Conservation (phyloP, 2,329 filamentous ascomycete species). For the Colletotrichum scovillei region DNA sequence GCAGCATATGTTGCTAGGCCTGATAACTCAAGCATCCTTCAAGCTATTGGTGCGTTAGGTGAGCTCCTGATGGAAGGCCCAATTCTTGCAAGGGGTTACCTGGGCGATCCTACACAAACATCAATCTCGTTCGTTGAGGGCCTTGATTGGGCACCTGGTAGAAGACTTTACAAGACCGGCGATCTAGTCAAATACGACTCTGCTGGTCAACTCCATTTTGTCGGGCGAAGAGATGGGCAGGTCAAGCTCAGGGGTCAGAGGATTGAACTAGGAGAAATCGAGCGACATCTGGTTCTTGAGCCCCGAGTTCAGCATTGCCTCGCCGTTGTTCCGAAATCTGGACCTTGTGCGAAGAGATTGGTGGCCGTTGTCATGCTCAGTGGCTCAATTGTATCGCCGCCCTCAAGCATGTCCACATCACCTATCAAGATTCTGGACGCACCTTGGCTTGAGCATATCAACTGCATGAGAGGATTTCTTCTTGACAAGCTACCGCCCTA, state of each 20-base stretch:
- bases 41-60: constrained; percentile 34
- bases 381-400: no score
- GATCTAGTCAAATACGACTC: constrained; percentile 83
- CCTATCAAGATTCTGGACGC: not conserved
- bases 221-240: constrained; percentile 81
- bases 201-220: constrained; percentile 79
- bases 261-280: constrained; percentile 83
- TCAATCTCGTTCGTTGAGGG: constrained; percentile 76
- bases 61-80: constrained; percentile 40
- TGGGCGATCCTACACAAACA: constrained; percentile 73
- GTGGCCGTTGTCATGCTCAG: not conserved
- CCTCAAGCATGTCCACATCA: not conserved
- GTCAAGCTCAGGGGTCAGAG: constrained; percentile 84
- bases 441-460: constrained; percentile 3
- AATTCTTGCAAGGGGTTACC: constrained; percentile 65
- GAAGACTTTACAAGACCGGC: constrained; percentile 81
- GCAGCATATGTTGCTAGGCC: constrained; percentile 35
- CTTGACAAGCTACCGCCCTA: constrained; percentile 50
- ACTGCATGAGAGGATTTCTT: not conserved
- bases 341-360: constrained; percentile 8
- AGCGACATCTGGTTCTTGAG: constrained; percentile 45
- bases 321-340: constrained; percentile 6
- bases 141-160: constrained; percentile 66
- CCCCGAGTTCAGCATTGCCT: not conserved
- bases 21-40: constrained; percentile 4